A percentile compares a stretch with the other conserved stretches of the same genome.
Conservation (phyloP, 2,329 filamentous ascomycete species). For the Orbilia ellipsospora region DNA sequence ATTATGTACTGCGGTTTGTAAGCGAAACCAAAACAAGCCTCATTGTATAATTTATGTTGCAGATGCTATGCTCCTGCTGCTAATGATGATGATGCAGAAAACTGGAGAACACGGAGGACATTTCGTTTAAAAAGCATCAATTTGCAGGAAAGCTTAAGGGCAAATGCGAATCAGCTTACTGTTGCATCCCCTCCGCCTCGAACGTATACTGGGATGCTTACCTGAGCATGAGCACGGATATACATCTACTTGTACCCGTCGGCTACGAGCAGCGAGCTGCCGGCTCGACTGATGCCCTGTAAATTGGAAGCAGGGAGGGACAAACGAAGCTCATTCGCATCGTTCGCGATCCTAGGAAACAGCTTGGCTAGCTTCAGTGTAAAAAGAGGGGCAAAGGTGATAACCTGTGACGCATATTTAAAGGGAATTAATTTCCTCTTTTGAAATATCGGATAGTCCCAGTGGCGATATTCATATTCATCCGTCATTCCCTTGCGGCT, state of each 20-base stretch:
- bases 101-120: slow-evolving; percentile 34
- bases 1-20: slow-evolving; percentile 51
- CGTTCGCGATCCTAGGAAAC: slow-evolving; percentile 34
- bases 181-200: slow-evolving; percentile 54
- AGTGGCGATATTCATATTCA: not conserved
- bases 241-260: slow-evolving; percentile 42
- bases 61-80: slow-evolving; percentile 1
- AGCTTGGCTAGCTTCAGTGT: not conserved
- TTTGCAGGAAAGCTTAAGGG: slow-evolving; percentile 35
- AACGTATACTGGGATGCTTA: slow-evolving; percentile 24
- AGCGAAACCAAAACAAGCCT: slow-evolving; percentile 48
- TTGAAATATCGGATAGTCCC: slow-evolving; percentile 11
- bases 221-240: slow-evolving; percentile 48
- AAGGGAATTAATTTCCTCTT: slow-evolving; percentile 47
- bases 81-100: slow-evolving; percentile 31
- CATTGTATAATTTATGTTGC: slow-evolving; percentile 42
- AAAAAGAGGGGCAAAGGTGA: slow-evolving; percentile 1
- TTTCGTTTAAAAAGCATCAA: slow-evolving; percentile 28
- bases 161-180: slow-evolving; percentile 53
- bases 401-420: slow-evolving; percentile 34
- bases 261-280: slow-evolving; percentile 15
- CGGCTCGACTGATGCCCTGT: slow-evolving; percentile 22
- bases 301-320: slow-evolving; percentile 21
- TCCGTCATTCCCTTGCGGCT: slow-evolving; percentile 8
- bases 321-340: slow-evolving; percentile 20